Evolutionary conservation across 306 rosid genomes (phyloP), one percentile per base, ranked within the genome.

Genomic region (Prinsepia uniflora): DNA sequence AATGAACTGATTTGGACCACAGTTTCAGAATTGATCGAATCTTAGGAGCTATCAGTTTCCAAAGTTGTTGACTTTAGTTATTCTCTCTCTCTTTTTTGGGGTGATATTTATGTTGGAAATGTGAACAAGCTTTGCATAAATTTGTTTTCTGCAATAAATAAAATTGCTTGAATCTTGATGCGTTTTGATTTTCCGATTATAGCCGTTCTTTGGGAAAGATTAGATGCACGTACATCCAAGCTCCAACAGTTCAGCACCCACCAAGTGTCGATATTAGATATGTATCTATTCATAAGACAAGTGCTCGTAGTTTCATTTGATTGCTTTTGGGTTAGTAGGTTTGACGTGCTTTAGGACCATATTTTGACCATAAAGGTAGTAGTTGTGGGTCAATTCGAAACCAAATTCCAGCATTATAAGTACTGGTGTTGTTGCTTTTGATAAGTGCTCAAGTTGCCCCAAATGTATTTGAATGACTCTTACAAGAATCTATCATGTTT

Each of bases 191-290:
- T n/a, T 66, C 60, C 43, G 15, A 52, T 72, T 54, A 67, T 48
- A 61, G 18, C 58, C 65, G 15, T 19, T 67, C 7, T 67, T 60
- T 34, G 8, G 9, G n/a, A 24, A 67, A 47, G 14, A 30, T 30
- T 30, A 30, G 36, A 30, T 30, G 36, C 4, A 30, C 36, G 36
- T 24, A 24, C 30, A 24, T 2, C 36, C 36, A 30, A 53, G 52
- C 40, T 71, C 22, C 46, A 67, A 72, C 70, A 59, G 50, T 42
- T 13, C 11, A 18, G 18, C 54, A 43, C 56, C 68, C 30, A 52
- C 78, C 68, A 62, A 30, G 71, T 67, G 56, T 72, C 62, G 39
- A 45, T 52, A 53, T 19, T 4, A n/a, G n/a, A n/a, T n/a, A n/a
- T n/a, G n/a, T n/a, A n/a, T n/a, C n/a, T n/a, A 30, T 30, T 30